Evolutionary conservation across 352 stramenopile species (phyloP).

Genomic region (Pythium rishiriense): DNA sequence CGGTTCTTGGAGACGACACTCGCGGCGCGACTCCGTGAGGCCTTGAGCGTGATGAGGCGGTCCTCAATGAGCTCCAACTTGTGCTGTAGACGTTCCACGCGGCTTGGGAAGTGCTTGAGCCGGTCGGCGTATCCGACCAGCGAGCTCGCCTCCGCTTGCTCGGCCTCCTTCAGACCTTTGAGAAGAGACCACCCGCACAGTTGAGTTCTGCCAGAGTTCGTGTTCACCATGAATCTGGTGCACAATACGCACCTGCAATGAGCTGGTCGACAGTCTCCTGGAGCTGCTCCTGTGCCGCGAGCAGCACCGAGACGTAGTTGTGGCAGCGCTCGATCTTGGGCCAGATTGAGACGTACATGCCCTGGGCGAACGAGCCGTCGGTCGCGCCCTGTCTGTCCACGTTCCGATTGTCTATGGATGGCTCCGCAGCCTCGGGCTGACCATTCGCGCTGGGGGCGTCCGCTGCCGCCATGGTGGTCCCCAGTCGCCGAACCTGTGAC

Average conservation of each 20-base stretch:
- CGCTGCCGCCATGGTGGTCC: slow-evolving; percentile 14
- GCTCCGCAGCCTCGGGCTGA: not conserved
- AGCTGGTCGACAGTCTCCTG: slow-evolving; percentile 67
- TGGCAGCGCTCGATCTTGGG: slow-evolving; percentile 83
- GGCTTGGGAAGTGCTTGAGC: slow-evolving; percentile 62
- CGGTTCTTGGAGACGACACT: slow-evolving; percentile 34
- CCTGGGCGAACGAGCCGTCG: slow-evolving; percentile 53
- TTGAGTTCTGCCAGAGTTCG: not conserved
- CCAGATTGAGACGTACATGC: slow-evolving; percentile 82
- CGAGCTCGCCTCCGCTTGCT: slow-evolving; percentile 52
- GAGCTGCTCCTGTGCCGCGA: slow-evolving; percentile 70
- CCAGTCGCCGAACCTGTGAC: slow-evolving; percentile 4
- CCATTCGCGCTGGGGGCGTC: slow-evolving; percentile 7
- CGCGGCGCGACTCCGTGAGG: slow-evolving; percentile 37
- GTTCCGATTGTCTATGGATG: not conserved
- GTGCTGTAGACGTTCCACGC: slow-evolving; percentile 64
- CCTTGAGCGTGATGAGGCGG: slow-evolving; percentile 63
- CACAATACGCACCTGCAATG: slow-evolving; percentile 40
- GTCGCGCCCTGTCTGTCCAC: not conserved
- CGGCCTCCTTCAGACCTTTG: slow-evolving; percentile 59
- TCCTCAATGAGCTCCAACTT: slow-evolving; percentile 73
- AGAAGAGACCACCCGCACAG: not conserved
- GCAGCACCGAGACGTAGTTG: slow-evolving; percentile 69
- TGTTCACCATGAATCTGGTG: not conserved
- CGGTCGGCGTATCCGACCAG: slow-evolving; percentile 73